These are phyloP conservation scores for Globisporangium splendens DNA, from an alignment of 352 stramenopile species.

Conservation along the genomic window DNA sequence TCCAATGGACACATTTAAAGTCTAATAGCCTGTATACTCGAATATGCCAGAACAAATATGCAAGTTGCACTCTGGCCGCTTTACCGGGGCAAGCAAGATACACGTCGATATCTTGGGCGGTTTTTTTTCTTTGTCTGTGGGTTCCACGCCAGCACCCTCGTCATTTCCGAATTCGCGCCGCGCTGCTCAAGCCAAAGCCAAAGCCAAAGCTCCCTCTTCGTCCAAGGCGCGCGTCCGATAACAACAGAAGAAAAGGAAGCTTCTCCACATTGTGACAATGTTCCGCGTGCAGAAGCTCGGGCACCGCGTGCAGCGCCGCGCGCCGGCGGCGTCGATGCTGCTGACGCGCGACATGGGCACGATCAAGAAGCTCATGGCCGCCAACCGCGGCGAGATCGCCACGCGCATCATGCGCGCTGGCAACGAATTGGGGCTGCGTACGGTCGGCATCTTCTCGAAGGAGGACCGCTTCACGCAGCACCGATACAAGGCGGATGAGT, in stretches of 20 bases:
- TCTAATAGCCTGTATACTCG: no score
- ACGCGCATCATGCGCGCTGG: slow-evolving; percentile 94
- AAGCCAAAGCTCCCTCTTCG: background rate
- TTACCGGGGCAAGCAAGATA: no score
- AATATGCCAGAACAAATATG: no score
- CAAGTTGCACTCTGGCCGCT: no score
- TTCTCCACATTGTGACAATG: slow-evolving; percentile 17
- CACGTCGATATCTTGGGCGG: no score
- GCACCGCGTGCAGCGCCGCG: slow-evolving; percentile 13
- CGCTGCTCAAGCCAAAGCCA: background rate
- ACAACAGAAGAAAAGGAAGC: background rate
- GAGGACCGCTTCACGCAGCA: slow-evolving; percentile 95
- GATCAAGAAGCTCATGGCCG: slow-evolving; percentile 96
- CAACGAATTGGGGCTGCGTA: slow-evolving; percentile 92
- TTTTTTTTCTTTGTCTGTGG: background rate
- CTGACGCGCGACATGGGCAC: slow-evolving; percentile 56
- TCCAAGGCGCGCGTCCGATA: background rate
- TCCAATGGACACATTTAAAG: no score
- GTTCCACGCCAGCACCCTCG: background rate
- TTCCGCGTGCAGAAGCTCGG: slow-evolving; percentile 35
- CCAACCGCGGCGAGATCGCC: slow-evolving; percentile 98
- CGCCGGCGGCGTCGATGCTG: background rate
- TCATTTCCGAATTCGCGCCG: slow-evolving; percentile 9
- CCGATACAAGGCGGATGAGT: slow-evolving; percentile 96
- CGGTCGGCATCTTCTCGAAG: slow-evolving; percentile 89